Conservation (phyloP, 768 basidiomycete species). For the Panaeolus cyanescens region DNA sequence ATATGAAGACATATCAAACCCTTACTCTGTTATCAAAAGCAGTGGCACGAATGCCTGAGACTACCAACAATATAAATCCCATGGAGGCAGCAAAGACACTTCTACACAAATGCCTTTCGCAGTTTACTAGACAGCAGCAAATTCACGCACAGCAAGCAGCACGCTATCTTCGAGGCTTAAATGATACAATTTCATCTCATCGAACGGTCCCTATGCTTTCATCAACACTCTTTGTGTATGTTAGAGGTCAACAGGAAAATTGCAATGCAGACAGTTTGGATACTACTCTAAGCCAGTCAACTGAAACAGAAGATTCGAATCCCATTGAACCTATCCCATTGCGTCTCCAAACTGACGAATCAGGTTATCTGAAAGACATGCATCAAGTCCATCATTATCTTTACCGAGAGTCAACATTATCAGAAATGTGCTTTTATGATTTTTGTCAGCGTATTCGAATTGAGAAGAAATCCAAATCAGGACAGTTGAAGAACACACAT, state of each 20-base stretch:
- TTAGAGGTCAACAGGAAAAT: no score
- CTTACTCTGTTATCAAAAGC: conserved; percentile 24
- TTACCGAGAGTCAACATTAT: conserved; percentile 12
- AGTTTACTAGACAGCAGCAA: conserved; percentile 28
- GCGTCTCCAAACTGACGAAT: background rate
- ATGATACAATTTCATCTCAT: conserved; percentile 28
- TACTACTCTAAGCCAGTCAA: no score
- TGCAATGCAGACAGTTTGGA: no score
- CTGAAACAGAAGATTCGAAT: no score
- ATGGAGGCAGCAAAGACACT: conserved; percentile 18
- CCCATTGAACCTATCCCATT: background rate
- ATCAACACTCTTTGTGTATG: conserved; percentile 9
- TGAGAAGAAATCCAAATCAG: conserved; percentile 7
- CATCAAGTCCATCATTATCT: conserved; percentile 31
- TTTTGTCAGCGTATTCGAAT: conserved; percentile 17
- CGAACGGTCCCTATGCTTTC: conserved; percentile 27
- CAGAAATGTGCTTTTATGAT: conserved; percentile 27
- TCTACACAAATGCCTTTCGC: conserved; percentile 31
- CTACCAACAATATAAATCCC: background rate
- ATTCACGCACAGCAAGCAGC: conserved; percentile 36
- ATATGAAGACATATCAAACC: conserved; percentile 26
- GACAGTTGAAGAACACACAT: conserved; percentile 1
- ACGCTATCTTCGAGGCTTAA: conserved; percentile 25
- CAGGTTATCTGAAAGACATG: conserved; percentile 1
- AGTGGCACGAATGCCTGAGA: conserved; percentile 9